Evolutionary conservation across 768 basidiomycete species (phyloP), one percentile per base, ranked within the genome.

Genomic region (Tephrocybe rancida): DNA sequence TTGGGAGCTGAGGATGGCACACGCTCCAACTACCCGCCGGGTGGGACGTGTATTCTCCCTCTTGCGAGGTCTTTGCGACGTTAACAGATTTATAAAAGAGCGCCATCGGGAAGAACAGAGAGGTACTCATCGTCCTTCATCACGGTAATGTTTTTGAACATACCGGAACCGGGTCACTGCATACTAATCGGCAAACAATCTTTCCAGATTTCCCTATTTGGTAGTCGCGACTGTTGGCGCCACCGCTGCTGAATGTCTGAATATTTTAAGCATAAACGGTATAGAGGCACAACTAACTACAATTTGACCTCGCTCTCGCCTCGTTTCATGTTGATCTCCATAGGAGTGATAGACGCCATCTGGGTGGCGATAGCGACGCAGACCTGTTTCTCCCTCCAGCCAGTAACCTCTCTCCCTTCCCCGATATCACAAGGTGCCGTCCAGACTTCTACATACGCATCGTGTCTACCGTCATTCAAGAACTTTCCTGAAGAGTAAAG

Each of bases 331-430:
- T 77, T 78, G 34, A 74, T 71, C 54, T 70, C 72, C 56, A 74
- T 70, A 1, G 78, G 74, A 5, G 86, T 56, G 8, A 72, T 67
- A 57, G 86, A 65, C 2, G 79, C 77, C 82, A 87, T 83, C 67
- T 88, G 86, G 13, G 79, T 83, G 9, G 83, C 77, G 27, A 80
- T 71, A 18, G 80, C 85, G 16, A 88, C 68, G 57, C 87, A 88
- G 19, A 81, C 70, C 59, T 87, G 85, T 42, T 78, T 67, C 41
- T 83, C 83, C 54, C 82, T 77, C 87, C 86, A 88, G 5, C 77
- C 76, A 1, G 72, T 62, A 13, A 35, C 29, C 24, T 72, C 63
- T 8, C 64, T 45, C 0, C 80, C 81, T 46, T 77, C 74, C 4
- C 79, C 82, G 32, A 84, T 73, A 50, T 81, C 71, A 44, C 73